Evolutionary conservation across 176 grass and related monocot species (phyloP).

Genomic region (Urochloa ruziziensis): DNA sequence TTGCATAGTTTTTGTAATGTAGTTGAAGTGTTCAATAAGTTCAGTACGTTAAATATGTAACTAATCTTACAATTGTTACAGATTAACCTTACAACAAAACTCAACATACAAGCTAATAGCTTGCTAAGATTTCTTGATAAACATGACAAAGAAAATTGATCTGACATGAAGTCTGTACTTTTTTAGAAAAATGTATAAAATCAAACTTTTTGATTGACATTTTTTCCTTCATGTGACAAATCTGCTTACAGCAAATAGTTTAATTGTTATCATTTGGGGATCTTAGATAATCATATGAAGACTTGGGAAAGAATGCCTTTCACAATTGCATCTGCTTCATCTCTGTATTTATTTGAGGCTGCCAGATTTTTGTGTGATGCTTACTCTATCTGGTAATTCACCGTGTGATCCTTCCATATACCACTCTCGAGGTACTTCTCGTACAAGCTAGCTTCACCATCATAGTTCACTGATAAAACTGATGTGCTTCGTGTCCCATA

Average conservation of each 20-base stretch:
- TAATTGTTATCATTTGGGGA: slow-evolving; percentile 12
- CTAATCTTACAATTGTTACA: background rate
- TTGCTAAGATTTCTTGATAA: slow-evolving; percentile 6
- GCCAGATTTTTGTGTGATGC: slow-evolving; percentile 24
- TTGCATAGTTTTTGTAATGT: background rate
- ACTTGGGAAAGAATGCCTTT: slow-evolving; percentile 21
- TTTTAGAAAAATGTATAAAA: slow-evolving; percentile 2
- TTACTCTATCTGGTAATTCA: slow-evolving; percentile 65
- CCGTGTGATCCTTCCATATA: slow-evolving; percentile 88
- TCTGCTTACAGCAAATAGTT: slow-evolving; percentile 27
- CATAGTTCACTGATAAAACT: slow-evolving; percentile 65
- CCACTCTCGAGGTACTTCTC: slow-evolving; percentile 87
- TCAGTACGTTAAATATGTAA: background rate
- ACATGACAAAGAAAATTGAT: background rate
- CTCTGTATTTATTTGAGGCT: slow-evolving; percentile 29
- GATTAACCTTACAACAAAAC: background rate
- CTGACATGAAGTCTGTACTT: background rate
- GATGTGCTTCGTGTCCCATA: slow-evolving; percentile 87
- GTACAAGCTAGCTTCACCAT: slow-evolving; percentile 71
- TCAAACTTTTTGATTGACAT: slow-evolving; percentile 5
- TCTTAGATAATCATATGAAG: slow-evolving; percentile 13
- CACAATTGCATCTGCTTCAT: slow-evolving; percentile 14
- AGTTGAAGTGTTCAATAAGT: background rate
- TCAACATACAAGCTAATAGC: background rate
- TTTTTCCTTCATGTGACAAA: background rate